These are phyloP conservation scores for Candida lessepsii DNA, from an alignment of 805 yeast genomes.

Conservation along the genomic window DNA sequence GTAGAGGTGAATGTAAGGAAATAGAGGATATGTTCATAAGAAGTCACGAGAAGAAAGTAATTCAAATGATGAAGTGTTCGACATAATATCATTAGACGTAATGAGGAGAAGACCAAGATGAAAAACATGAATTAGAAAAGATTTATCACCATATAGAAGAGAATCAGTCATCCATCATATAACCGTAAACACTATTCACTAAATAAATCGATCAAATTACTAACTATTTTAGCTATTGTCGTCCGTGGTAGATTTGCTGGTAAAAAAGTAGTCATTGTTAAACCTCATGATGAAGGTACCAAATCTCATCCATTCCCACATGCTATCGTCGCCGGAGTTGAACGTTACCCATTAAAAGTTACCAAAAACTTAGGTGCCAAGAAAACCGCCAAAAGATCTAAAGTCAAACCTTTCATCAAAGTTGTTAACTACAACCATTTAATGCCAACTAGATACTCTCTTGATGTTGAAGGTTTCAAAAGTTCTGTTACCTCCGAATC, in stretches of 20 bases:
- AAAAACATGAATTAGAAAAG: too few species aligned
- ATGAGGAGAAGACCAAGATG: too few species aligned
- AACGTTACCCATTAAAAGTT: slow-evolving; percentile 96
- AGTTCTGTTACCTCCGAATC: slow-evolving; percentile 88
- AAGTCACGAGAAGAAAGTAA: too few species aligned
- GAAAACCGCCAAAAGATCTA: slow-evolving; percentile 95
- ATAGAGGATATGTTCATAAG: too few species aligned
- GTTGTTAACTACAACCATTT: slow-evolving; percentile 99
- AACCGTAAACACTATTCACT: too few species aligned
- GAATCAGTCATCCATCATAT: too few species aligned
- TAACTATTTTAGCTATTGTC: slow-evolving; percentile 71
- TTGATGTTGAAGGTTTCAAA: slow-evolving; percentile 96
- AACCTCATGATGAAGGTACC: slow-evolving; percentile 98
- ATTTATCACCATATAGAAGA: too few species aligned
- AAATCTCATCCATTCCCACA: slow-evolving; percentile 99
- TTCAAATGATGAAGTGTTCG: too few species aligned
- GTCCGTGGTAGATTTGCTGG: slow-evolving; percentile 99
- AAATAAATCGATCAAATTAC: too few species aligned
- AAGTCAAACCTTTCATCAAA: slow-evolving; percentile 98
- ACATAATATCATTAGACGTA: too few species aligned
- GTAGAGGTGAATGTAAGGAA: background rate
- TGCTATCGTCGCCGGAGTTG: slow-evolving; percentile 99
- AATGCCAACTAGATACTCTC: slow-evolving; percentile 99
- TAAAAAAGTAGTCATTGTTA: slow-evolving; percentile 98
- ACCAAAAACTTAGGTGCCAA: slow-evolving; percentile 93